Evolutionary conservation across 306 rosid genomes (phyloP), one percentile per base, ranked within the genome.

Genomic region (Luffa aegyptiaca): DNA sequence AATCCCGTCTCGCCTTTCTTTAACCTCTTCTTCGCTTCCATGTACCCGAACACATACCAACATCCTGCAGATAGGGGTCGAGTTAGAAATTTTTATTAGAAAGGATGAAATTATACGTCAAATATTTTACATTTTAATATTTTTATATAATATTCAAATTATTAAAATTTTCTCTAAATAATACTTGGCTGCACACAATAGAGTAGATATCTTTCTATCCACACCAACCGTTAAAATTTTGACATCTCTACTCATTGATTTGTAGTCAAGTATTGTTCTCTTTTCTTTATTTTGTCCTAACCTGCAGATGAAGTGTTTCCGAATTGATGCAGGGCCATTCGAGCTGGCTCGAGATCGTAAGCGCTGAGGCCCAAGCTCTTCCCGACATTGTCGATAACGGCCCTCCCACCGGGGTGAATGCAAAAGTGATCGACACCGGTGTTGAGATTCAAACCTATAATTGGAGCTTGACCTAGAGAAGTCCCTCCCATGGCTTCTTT

Each of bases 21-120:
- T 0, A 94, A 86, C 84, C 97, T 90, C 93, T 85, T 90, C 85
- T 94, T 94, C 0, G 97, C 98, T 72, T 94, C 97, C 97, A 94
- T 92, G 86, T 90, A 92, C 2, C 98, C 96, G 55, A 92, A 80
- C 58, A 90, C 97, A 33, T 93, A 93, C 98, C 98, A 93, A 13
- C 90, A 86, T 0, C 97, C 74, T 36, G 2, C 8, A 4, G 0
- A 2, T 10, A 0, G 31, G 31, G 31, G 31, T 1, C 31, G 31
- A 26, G 31, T 26, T 2, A 63, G 0, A 10, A 59, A 21, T 10
- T 20, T 59, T 59, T 59, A 14, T 6, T 48, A 0, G 16, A 48
- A 46, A 48, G 0, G 52, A 48, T 2, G 16, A 48, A 10, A 48
- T 48, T 11, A 42, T 42, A 42, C 42, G 42, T 26, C 31, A 26